Conservation (phyloP, 2,329 filamentous ascomycete species). For the Akanthomyces muscarius region DNA sequence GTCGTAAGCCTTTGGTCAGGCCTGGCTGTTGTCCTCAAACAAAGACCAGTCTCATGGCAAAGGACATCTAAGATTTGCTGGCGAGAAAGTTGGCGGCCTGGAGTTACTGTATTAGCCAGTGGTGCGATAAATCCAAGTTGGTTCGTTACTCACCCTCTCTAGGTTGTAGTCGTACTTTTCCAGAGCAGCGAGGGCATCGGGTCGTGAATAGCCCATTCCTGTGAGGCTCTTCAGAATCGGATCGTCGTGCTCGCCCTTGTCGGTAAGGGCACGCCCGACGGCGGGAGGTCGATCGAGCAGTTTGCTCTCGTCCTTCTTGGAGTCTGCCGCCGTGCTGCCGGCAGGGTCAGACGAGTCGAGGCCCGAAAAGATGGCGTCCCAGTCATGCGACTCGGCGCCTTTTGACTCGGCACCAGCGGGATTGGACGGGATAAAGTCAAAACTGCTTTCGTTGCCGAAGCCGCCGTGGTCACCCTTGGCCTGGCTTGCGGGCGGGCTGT, state of each 20-base stretch:
- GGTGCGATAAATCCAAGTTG: constrained; percentile 30
- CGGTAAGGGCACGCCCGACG: constrained; percentile 63
- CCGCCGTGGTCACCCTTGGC: constrained; percentile 50
- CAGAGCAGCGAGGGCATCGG: constrained; percentile 70
- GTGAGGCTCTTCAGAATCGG: constrained; percentile 86
- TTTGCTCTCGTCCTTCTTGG: constrained; percentile 3
- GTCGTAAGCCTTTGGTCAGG: neutral
- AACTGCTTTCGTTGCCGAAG: constrained; percentile 54
- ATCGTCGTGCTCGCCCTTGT: constrained; percentile 79
- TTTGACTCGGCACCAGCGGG: constrained; percentile 32
- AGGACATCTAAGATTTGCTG: constrained; percentile 44
- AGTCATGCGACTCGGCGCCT: constrained; percentile 64
- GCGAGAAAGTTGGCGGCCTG: constrained; percentile 54
- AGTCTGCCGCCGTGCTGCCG: constrained; percentile 28
- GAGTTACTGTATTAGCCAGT: neutral
- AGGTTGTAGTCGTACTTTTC: constrained; percentile 97
- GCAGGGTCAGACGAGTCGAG: constrained; percentile 54
- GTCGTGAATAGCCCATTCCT: constrained; percentile 78
- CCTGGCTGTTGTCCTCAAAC: neutral
- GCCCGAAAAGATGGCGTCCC: constrained; percentile 90
- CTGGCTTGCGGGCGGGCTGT: constrained; percentile 60
- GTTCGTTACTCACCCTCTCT: constrained; percentile 63
- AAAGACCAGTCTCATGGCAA: too few relatives aligned
- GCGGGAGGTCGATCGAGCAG: constrained; percentile 26
- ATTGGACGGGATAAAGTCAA: constrained; percentile 51